Conservation (phyloP, 2,329 filamentous ascomycete genomes). For the Cladosporium sp. region DNA sequence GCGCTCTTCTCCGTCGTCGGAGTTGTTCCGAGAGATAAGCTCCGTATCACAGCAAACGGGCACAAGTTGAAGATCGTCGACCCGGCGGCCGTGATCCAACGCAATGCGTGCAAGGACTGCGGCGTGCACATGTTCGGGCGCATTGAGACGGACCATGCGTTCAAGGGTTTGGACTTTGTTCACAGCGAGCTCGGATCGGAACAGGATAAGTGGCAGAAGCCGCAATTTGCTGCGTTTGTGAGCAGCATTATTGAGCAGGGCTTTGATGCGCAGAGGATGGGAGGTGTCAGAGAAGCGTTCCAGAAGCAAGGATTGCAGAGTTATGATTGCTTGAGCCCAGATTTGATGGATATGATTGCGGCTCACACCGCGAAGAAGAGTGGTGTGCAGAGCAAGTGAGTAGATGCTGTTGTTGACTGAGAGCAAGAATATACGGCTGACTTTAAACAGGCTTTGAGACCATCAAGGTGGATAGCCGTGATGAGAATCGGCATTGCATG, state of each 20-base stretch:
- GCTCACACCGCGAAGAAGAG: slow-evolving; percentile 18
- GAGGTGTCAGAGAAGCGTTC: slow-evolving; percentile 52
- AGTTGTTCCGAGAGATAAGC: slow-evolving; percentile 54
- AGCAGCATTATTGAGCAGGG: slow-evolving; percentile 66
- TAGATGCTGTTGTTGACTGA: slow-evolving; percentile 23
- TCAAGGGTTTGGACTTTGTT: slow-evolving; percentile 67
- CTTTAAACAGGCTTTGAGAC: slow-evolving; percentile 4
- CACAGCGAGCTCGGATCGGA: slow-evolving; percentile 58
- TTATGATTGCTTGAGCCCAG: slow-evolving; percentile 60
- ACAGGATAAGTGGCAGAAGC: slow-evolving; percentile 61
- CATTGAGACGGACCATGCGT: slow-evolving; percentile 61
- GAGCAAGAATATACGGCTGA: background rate
- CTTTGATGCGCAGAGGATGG: slow-evolving; percentile 53
- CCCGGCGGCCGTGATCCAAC: slow-evolving; percentile 54
- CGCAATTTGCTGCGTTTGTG: slow-evolving; percentile 66
- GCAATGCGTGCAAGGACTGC: slow-evolving; percentile 58
- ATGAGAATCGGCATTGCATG: background rate
- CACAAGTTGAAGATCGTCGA: slow-evolving; percentile 58
- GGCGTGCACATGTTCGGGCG: slow-evolving; percentile 61
- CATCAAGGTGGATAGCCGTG: slow-evolving; percentile 7
- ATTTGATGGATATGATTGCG: slow-evolving; percentile 54
- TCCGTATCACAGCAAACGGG: slow-evolving; percentile 55
- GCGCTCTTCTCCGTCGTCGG: slow-evolving; percentile 62
- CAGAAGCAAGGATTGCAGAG: slow-evolving; percentile 54
- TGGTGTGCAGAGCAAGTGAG: slow-evolving; percentile 41